Evolutionary conservation across 2,329 filamentous ascomycete genomes (phyloP).

Genomic region (Sarocladiaceae sp.): DNA sequence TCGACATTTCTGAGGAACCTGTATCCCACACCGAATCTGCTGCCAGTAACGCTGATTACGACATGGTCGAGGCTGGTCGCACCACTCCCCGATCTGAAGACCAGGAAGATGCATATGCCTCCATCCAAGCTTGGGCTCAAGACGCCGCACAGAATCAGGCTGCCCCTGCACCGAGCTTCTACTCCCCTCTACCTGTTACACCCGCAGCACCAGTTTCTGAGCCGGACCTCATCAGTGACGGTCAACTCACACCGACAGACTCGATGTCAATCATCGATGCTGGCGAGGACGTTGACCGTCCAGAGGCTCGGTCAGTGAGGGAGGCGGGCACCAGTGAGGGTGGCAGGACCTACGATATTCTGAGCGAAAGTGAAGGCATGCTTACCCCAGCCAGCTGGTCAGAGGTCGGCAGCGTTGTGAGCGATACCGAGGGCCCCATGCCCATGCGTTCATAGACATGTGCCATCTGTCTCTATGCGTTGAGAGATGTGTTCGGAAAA

Average conservation of each 20-base stretch:
- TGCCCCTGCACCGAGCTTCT: conserved; percentile 46
- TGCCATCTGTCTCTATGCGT: too few relatives aligned
- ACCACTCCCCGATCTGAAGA: conserved; percentile 48
- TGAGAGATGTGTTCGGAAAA: too few relatives aligned
- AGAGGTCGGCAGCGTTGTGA: conserved; percentile 60
- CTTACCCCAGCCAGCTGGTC: conserved; percentile 60
- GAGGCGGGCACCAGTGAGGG: conserved; percentile 25
- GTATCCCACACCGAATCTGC: conserved; percentile 16
- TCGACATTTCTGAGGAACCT: conserved; percentile 24
- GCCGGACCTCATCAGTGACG: conserved; percentile 41
- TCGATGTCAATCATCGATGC: conserved; percentile 52
- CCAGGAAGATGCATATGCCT: conserved; percentile 47
- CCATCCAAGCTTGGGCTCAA: conserved; percentile 63
- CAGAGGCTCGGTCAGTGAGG: conserved; percentile 28
- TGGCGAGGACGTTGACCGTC: conserved; percentile 37
- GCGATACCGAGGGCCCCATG: conserved; percentile 41
- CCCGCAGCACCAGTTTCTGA: conserved; percentile 46
- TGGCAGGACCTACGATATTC: conserved; percentile 48
- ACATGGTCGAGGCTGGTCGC: conserved; percentile 35
- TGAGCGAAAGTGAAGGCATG: conserved; percentile 52
- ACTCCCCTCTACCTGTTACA: conserved; percentile 55
- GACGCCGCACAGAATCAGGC: conserved; percentile 18
- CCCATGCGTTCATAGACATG: neutral
- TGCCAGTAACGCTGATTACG: conserved; percentile 31
- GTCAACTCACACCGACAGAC: conserved; percentile 56